Conservation (phyloP, 768 basidiomycete genomes). For the Pisolithus orientalis region DNA sequence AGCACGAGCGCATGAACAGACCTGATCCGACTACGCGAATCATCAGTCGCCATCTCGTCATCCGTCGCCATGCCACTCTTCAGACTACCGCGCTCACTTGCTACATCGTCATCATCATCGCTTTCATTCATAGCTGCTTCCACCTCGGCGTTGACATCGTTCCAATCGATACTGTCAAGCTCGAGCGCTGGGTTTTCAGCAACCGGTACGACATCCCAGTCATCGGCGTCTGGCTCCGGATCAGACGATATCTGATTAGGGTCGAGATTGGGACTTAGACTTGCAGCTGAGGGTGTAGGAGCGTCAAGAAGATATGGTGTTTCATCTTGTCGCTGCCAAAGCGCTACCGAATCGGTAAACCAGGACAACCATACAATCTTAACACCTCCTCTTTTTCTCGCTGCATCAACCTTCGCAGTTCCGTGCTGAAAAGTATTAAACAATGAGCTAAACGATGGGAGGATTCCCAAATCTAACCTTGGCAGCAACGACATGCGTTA, state of each 20-base stretch:
- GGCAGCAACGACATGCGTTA: conserved; percentile 90
- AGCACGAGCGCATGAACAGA: conserved; percentile 13
- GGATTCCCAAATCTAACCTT: conserved; percentile 46
- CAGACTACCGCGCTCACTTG: conserved; percentile 36
- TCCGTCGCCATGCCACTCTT: conserved; percentile 42
- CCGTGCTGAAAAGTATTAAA: conserved; percentile 48
- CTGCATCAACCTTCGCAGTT: conserved; percentile 87
- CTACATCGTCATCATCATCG: conserved; percentile 44
- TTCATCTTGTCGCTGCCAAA: conserved; percentile 84
- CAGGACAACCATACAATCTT: conserved; percentile 85
- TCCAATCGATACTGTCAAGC: conserved; percentile 69
- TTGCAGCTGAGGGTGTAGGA: conserved; percentile 35
- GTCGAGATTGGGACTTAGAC: conserved; percentile 40
- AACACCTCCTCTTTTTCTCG: conserved; percentile 67
- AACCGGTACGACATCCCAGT: conserved; percentile 50
- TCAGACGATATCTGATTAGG: conserved; percentile 55
- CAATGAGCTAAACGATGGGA: conserved; percentile 4
- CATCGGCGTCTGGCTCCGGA: conserved; percentile 61
- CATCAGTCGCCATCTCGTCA: conserved; percentile 47
- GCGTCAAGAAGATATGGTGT: conserved; percentile 67
- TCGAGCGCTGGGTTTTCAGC: conserved; percentile 34
- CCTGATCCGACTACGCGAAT: conserved; percentile 43
- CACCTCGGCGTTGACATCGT: conserved; percentile 79
- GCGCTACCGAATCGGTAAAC: conserved; percentile 85
- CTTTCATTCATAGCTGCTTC: conserved; percentile 83